Base-by-base conservation (phyloP, 192 early-diverging fungal genomes). In the Linnemannia schmuckeri region DNA sequence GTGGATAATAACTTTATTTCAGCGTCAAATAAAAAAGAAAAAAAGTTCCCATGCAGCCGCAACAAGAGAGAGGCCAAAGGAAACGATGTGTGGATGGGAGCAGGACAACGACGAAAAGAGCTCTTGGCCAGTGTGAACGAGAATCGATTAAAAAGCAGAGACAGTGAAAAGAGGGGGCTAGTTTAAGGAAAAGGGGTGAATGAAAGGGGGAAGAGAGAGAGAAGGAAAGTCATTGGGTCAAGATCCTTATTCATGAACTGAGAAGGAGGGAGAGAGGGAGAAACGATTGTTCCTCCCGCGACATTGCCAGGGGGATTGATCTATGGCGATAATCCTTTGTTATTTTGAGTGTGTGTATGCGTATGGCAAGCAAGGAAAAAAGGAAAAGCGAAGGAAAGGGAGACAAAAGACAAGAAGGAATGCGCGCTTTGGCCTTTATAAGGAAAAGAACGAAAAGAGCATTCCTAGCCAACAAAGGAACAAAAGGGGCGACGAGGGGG, bases 11-110 rank as follows among this genome's bases (percentile, higher is more conserved):
- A 47, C 20, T 27, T 42, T 42, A 72, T 37, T 38, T 44, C 38
- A 37, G 3, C 35, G 20, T 7, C 12, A 82, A 72, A 47, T 66
- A n/a, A 70, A 13, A 76, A 81, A 33, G 52, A 70, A 52, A 72
- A 49, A 44, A 72, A 13, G 27, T 6, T 20, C 0, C 22, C 40
- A 9, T 40, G 40, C 22, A 35, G 9, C 27, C 12, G 0, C 55
- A 57, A 57, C 55, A 57, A 27, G 55, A n/a, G n/a, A 15, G n/a
- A n/a, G 37, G 42, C 27, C 22, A 12, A 72, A 33, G 71, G 2
- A 24, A 41, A 72, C 15, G 37, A 72, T 35, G 37, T 27, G 33
- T 4, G 24, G 13, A 73, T 20, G 20, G 49, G 18, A 17, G 49
- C 15, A 52, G 0, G 49, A 18, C 15, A 4, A 52, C 49, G 18